Evolutionary conservation across 2,329 filamentous ascomycete genomes (phyloP).

Genomic region (Ceratocystis cacaofunesta): DNA sequence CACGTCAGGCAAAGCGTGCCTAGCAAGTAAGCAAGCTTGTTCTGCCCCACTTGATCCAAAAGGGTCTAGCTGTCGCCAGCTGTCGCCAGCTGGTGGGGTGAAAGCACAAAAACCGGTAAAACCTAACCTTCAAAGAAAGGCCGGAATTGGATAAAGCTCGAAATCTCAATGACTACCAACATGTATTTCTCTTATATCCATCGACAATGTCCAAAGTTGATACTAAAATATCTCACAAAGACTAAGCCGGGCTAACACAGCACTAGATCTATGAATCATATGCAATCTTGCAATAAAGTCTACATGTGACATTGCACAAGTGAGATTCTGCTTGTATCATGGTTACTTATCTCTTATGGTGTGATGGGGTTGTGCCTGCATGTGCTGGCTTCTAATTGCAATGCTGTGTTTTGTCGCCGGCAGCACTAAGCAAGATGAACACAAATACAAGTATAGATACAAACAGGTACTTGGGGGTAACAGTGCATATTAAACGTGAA

Average conservation of each 20-base stretch:
- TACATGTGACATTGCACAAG: neutral
- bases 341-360: neutral
- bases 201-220: too few relatives aligned
- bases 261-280: neutral
- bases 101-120: neutral
- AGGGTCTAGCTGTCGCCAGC: neutral
- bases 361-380: too few relatives aligned
- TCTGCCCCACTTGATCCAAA: constrained; percentile 6
- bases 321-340: neutral
- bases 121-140: neutral
- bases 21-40: constrained; percentile 17
- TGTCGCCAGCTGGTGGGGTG: neutral
- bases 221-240: too few relatives aligned
- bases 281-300: neutral
- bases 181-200: too few relatives aligned
- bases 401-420: too few relatives aligned
- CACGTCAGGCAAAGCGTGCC: constrained; percentile 32
- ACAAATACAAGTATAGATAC: too few relatives aligned
- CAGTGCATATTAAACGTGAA: too few relatives aligned
- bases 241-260: neutral
- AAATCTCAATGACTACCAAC: too few relatives aligned
- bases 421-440: too few relatives aligned
- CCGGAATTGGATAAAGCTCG: neutral
- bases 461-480: too few relatives aligned
- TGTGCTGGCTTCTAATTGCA: too few relatives aligned